A percentile compares a stretch with the other conserved stretches of the same genome.
Conservation (phyloP, 2,329 filamentous ascomycete species). For the Metarhizium sp. region DNA sequence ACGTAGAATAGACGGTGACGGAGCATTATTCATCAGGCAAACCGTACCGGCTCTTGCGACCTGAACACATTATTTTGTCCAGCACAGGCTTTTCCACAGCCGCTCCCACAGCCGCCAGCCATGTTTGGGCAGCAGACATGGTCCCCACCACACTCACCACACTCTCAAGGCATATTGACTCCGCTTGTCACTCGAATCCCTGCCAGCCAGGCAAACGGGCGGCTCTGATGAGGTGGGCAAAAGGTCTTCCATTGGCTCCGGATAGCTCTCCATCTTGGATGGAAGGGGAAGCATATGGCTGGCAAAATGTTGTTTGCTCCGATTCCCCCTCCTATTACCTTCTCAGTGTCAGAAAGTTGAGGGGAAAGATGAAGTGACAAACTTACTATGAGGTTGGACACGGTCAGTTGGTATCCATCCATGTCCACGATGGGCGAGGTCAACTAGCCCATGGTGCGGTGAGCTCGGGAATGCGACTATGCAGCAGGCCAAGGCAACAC, state of each 20-base stretch:
- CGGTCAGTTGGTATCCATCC: background rate
- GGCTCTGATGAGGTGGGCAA: constrained; percentile 6
- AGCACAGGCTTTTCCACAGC: background rate
- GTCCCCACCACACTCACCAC: constrained; percentile 6
- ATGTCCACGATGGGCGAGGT: background rate
- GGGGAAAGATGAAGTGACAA: background rate
- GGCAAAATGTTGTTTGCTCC: background rate
- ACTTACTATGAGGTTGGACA: background rate
- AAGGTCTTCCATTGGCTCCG: constrained; percentile 10
- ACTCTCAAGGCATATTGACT: constrained; percentile 2
- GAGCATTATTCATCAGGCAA: background rate
- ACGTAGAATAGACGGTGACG: background rate
- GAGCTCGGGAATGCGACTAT: constrained; percentile 7
- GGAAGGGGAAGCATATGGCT: background rate
- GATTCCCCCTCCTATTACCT: background rate
- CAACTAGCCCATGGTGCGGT: constrained; percentile 6
- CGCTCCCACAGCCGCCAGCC: background rate
- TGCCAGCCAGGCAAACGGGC: constrained; percentile 12
- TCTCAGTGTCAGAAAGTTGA: background rate
- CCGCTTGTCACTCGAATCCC: constrained; percentile 13
- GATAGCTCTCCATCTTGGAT: background rate
- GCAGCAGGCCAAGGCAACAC: constrained; percentile 1
- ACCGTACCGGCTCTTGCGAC: background rate
- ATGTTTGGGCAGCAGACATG: constrained; percentile 1
- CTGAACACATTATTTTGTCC: background rate